phyloP scores from a whole-genome alignment of 805 yeast species.

The Metschnikowia koreensis region DNA sequence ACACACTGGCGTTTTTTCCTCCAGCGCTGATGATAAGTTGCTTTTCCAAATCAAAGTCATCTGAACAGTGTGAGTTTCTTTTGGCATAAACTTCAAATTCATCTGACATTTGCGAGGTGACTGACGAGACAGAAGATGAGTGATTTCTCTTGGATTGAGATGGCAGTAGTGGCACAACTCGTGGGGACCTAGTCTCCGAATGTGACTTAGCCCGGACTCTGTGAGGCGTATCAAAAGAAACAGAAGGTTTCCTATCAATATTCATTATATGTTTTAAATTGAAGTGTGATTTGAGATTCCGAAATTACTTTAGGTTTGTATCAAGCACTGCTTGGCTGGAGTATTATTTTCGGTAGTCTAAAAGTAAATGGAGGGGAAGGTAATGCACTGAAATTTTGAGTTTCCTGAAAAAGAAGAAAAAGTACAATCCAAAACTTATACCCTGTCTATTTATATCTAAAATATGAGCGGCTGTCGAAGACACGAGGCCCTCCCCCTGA shows the following conservation, averaged over 20 bases:
- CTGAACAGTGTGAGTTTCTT: not conserved
- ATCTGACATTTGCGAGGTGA: slow-evolving; percentile 17
- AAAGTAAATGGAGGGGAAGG: not conserved
- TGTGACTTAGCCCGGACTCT: slow-evolving; percentile 8
- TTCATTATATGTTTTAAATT: not conserved
- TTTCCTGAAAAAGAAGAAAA: not conserved
- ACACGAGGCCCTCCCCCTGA: not conserved
- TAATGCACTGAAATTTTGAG: not conserved
- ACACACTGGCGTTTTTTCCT: slow-evolving; percentile 34
- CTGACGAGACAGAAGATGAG: slow-evolving; percentile 25
- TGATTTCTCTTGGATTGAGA: slow-evolving; percentile 22
- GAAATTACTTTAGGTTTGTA: not conserved
- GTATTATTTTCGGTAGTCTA: too few relatives aligned
- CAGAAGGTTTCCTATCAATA: not conserved
- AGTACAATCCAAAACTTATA: not conserved
- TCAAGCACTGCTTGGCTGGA: too few relatives aligned
- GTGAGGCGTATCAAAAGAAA: slow-evolving; percentile 3
- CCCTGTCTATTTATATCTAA: not conserved
- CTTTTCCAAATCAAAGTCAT: slow-evolving; percentile 34
- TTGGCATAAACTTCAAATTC: not conserved
- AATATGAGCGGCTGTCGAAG: not conserved
- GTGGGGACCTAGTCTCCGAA: not conserved
- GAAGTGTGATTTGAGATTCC: not conserved
- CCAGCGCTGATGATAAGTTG: slow-evolving; percentile 38
- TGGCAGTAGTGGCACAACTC: not conserved